These are phyloP conservation scores for Gautieria morchelliformis DNA, from an alignment of 768 basidiomycete genomes.

Conservation along the genomic window DNA sequence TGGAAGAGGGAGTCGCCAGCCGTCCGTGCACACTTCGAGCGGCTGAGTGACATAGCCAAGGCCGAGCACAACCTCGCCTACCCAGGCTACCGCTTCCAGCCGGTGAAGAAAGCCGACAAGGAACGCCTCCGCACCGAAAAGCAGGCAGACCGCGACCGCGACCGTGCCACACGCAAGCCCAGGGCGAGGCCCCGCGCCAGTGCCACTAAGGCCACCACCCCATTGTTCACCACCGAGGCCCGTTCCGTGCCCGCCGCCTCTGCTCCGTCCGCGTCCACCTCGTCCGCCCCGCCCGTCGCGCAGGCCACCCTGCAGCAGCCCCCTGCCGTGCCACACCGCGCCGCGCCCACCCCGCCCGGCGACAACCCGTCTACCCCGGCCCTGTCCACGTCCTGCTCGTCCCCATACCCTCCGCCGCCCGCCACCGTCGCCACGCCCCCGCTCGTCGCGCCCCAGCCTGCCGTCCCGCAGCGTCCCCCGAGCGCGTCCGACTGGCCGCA, in stretches of 20 bases:
- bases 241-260: slow-evolving; percentile 31
- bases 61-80: slow-evolving; percentile 40
- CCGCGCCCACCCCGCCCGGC: slow-evolving; percentile 26
- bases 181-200: slow-evolving; percentile 8
- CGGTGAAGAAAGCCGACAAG: slow-evolving; percentile 45
- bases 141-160: slow-evolving; percentile 31
- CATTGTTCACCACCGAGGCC: slow-evolving; percentile 15
- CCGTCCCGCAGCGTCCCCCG: slow-evolving; percentile 6
- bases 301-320: neutral
- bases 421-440: slow-evolving; percentile 12
- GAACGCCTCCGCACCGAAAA: slow-evolving; percentile 30
- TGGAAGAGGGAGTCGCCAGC: slow-evolving; percentile 49
- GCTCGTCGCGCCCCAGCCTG: slow-evolving; percentile 20
- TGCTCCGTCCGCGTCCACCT: slow-evolving; percentile 45
- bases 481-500: neutral
- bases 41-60: slow-evolving; percentile 27
- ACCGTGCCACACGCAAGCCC: slow-evolving; percentile 17
- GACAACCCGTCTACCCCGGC: slow-evolving; percentile 21
- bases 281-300: slow-evolving; percentile 29
- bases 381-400: slow-evolving; percentile 9
- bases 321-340: slow-evolving; percentile 22
- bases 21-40: slow-evolving; percentile 42
- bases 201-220: neutral
- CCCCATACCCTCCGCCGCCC: neutral
- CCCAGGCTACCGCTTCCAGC: slow-evolving; percentile 50